Base-by-base conservation (phyloP, 2,329 filamentous ascomycete genomes). In the Aureobasidium melanogenum region DNA sequence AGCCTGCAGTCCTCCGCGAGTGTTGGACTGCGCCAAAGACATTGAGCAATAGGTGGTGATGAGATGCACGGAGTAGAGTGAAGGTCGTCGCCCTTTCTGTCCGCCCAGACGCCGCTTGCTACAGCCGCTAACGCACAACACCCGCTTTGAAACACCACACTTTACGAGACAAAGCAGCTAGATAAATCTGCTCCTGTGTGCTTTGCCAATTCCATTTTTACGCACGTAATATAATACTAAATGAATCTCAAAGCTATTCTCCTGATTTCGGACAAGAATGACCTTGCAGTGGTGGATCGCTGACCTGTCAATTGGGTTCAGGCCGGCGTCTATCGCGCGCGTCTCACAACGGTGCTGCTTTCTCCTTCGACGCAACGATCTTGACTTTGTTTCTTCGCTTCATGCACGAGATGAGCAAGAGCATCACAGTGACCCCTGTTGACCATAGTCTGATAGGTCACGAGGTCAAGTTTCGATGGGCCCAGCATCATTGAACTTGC, bases 241-340 rank as follows among this genome's bases (percentile, higher is more conserved):
- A 47, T 19, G 22, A 47, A 32, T 17, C 54, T 38, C 12, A 19
- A 26, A 15, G 9, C 22, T 28, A 32, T 36, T 41, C 9, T 57
- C 10, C 44, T 6, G 14, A 39, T 22, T 19, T 24, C 28, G 15
- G 24, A 50, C 34, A 5, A n/a, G 44, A 47, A 39, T 24, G 17
- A n/a, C 41, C 32, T 50, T 32, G 56, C 44, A 39, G 32, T 32
- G 43, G 34, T 39, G 43, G 8, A 44, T 50, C 41, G 34, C 28
- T 50, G 44, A 59, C 34, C 17, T 59, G 54, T 57, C 54, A 57
- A 57, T 59, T 59, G 56, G 44, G 56, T 59, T 50, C 56, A 32
- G 24, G 43, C 44, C 43, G 56, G 56, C 56, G 56, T 59, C 44
- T 48, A 59, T 34, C 56, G 44, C 44, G 19, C 52, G 39, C 52